Evolutionary conservation across 495 filamentous ascomycete genomes (phyloP).

Genomic region (Extremus antarcticus): DNA sequence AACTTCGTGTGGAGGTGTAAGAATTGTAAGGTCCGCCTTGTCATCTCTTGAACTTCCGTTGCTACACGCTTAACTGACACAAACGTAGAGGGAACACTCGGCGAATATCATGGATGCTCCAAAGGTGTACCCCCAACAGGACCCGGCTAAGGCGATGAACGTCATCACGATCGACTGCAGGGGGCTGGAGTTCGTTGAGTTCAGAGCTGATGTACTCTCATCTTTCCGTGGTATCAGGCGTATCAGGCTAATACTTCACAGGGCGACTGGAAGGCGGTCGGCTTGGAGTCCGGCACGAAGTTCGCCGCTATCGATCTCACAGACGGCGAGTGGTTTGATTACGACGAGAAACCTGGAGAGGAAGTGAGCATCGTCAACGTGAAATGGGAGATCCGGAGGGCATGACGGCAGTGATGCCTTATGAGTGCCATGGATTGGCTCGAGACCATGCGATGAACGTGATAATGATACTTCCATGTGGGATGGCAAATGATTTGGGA

Average conservation of each 20-base stretch:
- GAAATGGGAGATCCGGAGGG: conserved; percentile 72
- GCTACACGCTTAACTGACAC: not conserved
- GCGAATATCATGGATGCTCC: conserved; percentile 64
- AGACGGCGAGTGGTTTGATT: conserved; percentile 87
- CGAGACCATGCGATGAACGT: not conserved
- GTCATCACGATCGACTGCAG: conserved; percentile 87
- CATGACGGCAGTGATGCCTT: too few relatives aligned
- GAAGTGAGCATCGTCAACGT: conserved; percentile 88
- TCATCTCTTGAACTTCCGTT: conserved; percentile 1
- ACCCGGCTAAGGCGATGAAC: conserved; percentile 61
- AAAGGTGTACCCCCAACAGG: conserved; percentile 51
- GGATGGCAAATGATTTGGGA: too few relatives aligned
- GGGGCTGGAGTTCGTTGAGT: conserved; percentile 83
- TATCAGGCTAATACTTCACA: conserved; percentile 29
- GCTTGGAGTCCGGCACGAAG: conserved; percentile 61
- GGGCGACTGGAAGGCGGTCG: conserved; percentile 85
- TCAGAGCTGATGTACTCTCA: conserved; percentile 65
- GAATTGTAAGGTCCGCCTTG: conserved; percentile 43
- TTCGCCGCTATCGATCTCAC: conserved; percentile 70
- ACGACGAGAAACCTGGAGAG: conserved; percentile 62
- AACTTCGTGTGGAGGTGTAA: conserved; percentile 99
- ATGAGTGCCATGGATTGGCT: too few relatives aligned
- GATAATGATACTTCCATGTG: too few relatives aligned
- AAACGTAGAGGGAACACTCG: conserved; percentile 47
- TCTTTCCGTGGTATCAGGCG: too few relatives aligned